These are phyloP conservation scores for Saururus chinensis DNA, from an alignment of 164 flowering plant species.

Conservation along the genomic window DNA sequence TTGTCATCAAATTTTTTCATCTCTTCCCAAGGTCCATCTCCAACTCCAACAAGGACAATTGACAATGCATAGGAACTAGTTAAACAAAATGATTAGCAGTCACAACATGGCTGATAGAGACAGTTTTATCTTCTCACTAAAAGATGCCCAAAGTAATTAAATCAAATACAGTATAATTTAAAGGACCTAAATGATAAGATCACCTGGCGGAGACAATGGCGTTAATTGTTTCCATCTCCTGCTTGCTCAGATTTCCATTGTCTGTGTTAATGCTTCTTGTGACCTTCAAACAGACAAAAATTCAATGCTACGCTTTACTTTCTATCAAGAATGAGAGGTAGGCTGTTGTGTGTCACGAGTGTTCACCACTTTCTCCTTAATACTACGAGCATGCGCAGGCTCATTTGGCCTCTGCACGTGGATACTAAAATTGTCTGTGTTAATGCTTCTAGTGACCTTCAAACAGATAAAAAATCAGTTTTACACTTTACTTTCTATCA, in stretches of 20 bases:
- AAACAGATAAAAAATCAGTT: conserved; percentile 1
- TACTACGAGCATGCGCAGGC: no score
- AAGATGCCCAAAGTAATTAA: no score
- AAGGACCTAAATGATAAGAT: neutral
- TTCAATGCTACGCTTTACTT: neutral
- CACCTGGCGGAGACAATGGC: conserved; percentile 64
- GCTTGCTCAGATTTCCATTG: conserved; percentile 34
- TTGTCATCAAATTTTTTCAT: conserved; percentile 90
- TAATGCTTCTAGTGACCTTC: conserved; percentile 54
- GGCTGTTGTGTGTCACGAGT: no score
- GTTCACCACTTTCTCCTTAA: no score
- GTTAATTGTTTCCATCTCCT: conserved; percentile 43
- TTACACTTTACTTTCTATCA: neutral
- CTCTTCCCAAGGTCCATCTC: conserved; percentile 96
- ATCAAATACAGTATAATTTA: neutral
- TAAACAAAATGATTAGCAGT: neutral
- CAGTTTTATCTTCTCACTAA: neutral
- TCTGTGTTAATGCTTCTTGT: conserved; percentile 40
- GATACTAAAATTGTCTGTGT: conserved; percentile 23
- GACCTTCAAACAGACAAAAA: conserved; percentile 29
- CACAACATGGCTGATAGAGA: neutral
- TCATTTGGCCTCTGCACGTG: no score
- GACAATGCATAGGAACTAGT: conserved; percentile 46
- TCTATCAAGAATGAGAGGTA: no score
- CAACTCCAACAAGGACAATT: conserved; percentile 82